Conservation (phyloP, 2,329 filamentous ascomycete species). For the Trichophyton rubrum region DNA sequence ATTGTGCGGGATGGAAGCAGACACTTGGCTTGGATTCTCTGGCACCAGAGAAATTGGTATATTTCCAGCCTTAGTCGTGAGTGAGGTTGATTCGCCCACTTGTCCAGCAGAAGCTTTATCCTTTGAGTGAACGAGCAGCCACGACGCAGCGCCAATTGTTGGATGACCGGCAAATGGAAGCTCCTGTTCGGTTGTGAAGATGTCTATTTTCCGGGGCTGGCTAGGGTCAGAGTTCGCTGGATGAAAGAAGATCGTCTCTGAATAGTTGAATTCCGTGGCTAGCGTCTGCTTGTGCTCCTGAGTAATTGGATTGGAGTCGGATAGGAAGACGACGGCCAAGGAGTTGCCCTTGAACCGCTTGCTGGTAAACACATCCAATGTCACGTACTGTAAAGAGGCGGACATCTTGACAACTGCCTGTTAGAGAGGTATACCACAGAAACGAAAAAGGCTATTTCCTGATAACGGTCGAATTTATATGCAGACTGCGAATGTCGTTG, state of each 20-base stretch:
- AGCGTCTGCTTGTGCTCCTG: conserved; percentile 46
- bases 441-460: too few relatives aligned
- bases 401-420: conserved; percentile 14
- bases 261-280: conserved; percentile 52
- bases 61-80: conserved; percentile 32
- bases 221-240: conserved; percentile 36
- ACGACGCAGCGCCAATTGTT: conserved; percentile 45
- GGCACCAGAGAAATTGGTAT: conserved; percentile 29
- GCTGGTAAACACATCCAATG: conserved; percentile 34
- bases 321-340: conserved; percentile 47
- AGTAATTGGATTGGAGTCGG: conserved; percentile 28
- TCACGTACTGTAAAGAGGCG: conserved; percentile 22
- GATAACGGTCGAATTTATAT: neutral
- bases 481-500: neutral
- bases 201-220: conserved; percentile 41
- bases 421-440: too few relatives aligned
- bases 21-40: conserved; percentile 34
- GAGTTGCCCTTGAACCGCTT: conserved; percentile 43
- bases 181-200: conserved; percentile 45
- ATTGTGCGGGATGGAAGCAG: conserved; percentile 54
- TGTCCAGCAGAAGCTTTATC: neutral
- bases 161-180: conserved; percentile 54
- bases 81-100: conserved; percentile 10
- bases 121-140: conserved; percentile 26
- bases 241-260: conserved; percentile 52